Percentiles rank a stretch among this genome's conserved stretches.
phyloP scores from a whole-genome alignment of 495 filamentous ascomycete species.

The Jackrogersella multiformis region DNA sequence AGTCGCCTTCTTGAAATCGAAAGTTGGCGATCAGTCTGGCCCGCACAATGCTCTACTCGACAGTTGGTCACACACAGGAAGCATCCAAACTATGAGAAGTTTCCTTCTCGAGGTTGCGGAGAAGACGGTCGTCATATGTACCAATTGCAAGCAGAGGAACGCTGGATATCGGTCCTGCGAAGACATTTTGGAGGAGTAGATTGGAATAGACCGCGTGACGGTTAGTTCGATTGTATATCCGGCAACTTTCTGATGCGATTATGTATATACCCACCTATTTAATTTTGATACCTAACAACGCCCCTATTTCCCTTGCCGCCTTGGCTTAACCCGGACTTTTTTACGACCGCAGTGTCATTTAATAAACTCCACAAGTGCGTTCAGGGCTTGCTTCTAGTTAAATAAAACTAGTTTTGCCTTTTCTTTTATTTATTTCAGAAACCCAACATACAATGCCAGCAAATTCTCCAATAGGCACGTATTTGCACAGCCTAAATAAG shows the following conservation, averaged over 20 bases:
- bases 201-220: neutral
- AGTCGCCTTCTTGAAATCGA: conserved; percentile 37
- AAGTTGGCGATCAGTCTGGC: conserved; percentile 28
- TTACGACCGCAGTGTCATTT: no score
- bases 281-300: neutral
- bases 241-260: no score
- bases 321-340: no score
- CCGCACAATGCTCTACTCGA: conserved; percentile 20
- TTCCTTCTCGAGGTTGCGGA: conserved; percentile 36
- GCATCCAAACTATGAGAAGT: conserved; percentile 4
- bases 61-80: conserved; percentile 30
- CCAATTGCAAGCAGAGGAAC: conserved; percentile 34
- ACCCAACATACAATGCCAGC: no score
- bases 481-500: no score
- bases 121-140: conserved; percentile 39
- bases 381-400: no score
- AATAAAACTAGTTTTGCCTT: no score
- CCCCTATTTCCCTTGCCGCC: no score
- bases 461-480: no score
- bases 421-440: no score
- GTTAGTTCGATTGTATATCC: neutral
- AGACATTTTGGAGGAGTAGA: conserved; percentile 26
- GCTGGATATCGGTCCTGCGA: conserved; percentile 29
- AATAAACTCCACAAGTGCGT: no score
- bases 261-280: neutral